Conservation (phyloP, 768 basidiomycete genomes). For the Cystobasidiopsis lactophilus region DNA sequence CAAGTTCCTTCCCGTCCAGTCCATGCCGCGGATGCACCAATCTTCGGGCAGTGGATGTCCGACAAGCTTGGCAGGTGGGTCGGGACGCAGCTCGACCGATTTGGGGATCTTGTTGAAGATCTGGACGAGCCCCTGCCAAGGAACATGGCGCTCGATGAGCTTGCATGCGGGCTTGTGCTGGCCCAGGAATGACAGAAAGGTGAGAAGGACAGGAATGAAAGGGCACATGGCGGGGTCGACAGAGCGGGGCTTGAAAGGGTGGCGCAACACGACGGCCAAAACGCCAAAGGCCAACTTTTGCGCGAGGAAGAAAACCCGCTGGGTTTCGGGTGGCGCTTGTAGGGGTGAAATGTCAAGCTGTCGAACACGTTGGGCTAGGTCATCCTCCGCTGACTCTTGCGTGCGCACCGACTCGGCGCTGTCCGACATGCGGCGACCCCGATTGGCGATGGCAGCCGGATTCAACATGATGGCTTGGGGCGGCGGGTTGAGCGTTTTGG, state of each 20-base stretch:
- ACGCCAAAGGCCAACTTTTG: conserved; percentile 57
- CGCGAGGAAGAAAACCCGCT: conserved; percentile 48
- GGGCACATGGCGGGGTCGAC: conserved; percentile 45
- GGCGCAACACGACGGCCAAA: conserved; percentile 43
- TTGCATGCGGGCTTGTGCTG: conserved; percentile 41
- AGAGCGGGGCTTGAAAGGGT: conserved; percentile 31
- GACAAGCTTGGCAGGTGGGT: conserved; percentile 35
- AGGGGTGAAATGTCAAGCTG: conserved; percentile 6
- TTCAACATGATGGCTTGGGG: neutral
- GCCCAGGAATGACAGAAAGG: conserved; percentile 59
- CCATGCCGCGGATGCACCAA: conserved; percentile 87
- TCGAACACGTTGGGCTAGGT: conserved; percentile 6
- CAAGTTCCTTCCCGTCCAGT: conserved; percentile 67
- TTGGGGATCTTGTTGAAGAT: conserved; percentile 39
- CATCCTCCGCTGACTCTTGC: neutral
- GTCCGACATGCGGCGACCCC: conserved; percentile 4
- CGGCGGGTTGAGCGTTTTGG: neutral
- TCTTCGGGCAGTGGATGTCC: conserved; percentile 69
- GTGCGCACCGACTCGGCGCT: neutral
- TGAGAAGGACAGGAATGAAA: conserved; percentile 64
- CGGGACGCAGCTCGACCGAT: conserved; percentile 18
- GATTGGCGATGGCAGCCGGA: neutral
- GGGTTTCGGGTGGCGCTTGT: conserved; percentile 29
- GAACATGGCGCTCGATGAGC: conserved; percentile 52
- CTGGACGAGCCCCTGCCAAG: conserved; percentile 52